Conservation (phyloP, 176 grass and related monocot species). For the Oryza coarctata region DNA sequence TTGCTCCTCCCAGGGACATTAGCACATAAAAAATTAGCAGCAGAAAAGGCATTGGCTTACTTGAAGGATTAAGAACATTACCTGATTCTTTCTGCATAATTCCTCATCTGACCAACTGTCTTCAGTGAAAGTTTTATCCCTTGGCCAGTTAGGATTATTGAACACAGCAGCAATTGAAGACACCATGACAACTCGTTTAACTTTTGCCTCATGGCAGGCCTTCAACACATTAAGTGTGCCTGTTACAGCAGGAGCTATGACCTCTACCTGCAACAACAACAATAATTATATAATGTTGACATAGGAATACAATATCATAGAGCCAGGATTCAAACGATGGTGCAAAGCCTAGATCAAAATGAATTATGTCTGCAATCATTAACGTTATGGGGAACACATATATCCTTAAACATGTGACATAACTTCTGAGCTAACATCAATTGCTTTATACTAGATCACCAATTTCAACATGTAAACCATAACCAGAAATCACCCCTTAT, state of each 20-base stretch:
- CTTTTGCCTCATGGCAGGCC: slow-evolving; percentile 62
- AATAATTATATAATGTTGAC: not conserved
- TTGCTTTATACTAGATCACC: not conserved
- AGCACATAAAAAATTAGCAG: not conserved
- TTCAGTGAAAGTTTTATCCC: slow-evolving; percentile 63
- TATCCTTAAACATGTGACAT: not conserved
- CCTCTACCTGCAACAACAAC: slow-evolving; percentile 43
- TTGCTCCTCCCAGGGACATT: not conserved
- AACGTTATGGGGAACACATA: not conserved
- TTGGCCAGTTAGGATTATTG: slow-evolving; percentile 61
- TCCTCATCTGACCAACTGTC: slow-evolving; percentile 69
- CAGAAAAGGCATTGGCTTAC: not conserved
- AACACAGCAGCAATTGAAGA: slow-evolving; percentile 44
- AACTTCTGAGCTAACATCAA: not conserved
- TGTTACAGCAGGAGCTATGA: slow-evolving; percentile 66
- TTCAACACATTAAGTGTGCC: slow-evolving; percentile 87
- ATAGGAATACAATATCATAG: not conserved
- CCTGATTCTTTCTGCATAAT: slow-evolving; percentile 64
- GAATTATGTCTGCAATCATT: not conserved
- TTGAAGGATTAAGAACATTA: slow-evolving; percentile 7
- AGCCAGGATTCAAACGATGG: not conserved
- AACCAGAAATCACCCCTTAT: not conserved
- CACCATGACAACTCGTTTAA: slow-evolving; percentile 69
- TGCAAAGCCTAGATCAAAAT: not conserved
- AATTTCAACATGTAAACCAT: not conserved